phyloP scores from a whole-genome alignment of 352 stramenopile genomes.

The Paralagenidium karlingii region DNA sequence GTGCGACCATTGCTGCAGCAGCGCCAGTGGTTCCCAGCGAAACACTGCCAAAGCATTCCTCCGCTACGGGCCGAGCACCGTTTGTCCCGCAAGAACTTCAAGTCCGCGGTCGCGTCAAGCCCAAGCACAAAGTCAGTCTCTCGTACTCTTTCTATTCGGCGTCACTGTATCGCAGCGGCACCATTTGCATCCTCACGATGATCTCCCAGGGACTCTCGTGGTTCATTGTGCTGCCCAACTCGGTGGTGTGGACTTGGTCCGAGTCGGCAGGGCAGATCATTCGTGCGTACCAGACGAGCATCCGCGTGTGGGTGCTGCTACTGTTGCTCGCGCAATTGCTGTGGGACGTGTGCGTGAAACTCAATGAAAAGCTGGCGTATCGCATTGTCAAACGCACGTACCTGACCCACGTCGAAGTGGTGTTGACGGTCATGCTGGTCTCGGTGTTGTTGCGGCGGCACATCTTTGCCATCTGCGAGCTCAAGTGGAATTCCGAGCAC shows the following conservation, averaged over 20 bases:
- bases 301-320: constrained; percentile 19
- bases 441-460: neutral
- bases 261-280: constrained; percentile 5
- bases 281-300: no score
- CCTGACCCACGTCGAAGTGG: constrained; percentile 14
- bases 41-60: no score
- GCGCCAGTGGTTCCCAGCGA: no score
- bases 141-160: constrained; percentile 17
- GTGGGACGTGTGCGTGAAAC: constrained; percentile 14
- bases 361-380: constrained; percentile 21
- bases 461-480: constrained; percentile 7
- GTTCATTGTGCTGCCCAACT: constrained; percentile 11
- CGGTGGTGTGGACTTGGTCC: constrained; percentile 9
- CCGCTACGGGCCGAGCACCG: no score
- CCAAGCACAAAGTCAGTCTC: no score
- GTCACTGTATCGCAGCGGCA: constrained; percentile 11
- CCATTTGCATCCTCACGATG: constrained; percentile 6
- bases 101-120: no score
- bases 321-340: constrained; percentile 14
- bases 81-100: no score
- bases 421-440: constrained; percentile 4
- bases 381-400: constrained; percentile 16
- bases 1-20: no score
- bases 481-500: constrained; percentile 6
- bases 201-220: constrained; percentile 7